Evolutionary conservation across 2,329 filamentous ascomycete species (phyloP), one percentile per base, ranked within the genome.

Genomic region (Aureobasidium sp.): DNA sequence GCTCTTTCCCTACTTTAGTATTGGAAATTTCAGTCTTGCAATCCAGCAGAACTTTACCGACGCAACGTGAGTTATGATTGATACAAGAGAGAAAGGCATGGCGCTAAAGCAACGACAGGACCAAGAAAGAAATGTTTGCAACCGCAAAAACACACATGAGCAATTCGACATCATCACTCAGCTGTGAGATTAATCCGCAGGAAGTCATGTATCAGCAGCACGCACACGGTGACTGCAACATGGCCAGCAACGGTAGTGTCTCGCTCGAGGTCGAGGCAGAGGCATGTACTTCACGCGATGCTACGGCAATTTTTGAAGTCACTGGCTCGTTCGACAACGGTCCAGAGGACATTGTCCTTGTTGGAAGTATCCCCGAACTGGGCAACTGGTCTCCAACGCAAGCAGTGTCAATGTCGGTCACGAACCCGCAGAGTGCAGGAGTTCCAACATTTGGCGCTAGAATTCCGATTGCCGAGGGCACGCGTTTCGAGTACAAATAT

Each of bases 321-420:
- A 55, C 49, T 42, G 55, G n/a, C 2, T 22, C 44, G 25, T 78
- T 74, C 0, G 90, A 87, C 0, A 70, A 70, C 2, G 83, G 71
- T 41, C 87, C 87, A 3, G 79, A 90, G 70, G 84, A 79, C 5
- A 79, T 91, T 69, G 88, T 85, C 72, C 72, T 91, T n/a, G 77
- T 81, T 0, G 88, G 88, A 27, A 83, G 80, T 64, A 78, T 80
- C 57, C 69, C 78, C 1, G 76, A 81, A 34, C 81, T 91, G 11
- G 87, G 87, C 12, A 65, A 58, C 39, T 90, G 87, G 87, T 75
- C 84, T 61, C 62, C 66, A 0, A 62, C 63, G 15, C 75, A 82
- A 0, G 87, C 84, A 0, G 68, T 88, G 5, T 67, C 82, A 0
- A 76, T 90, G 22, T 81, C 78, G 51, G 82, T 87, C 1, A 75